Evolutionary conservation across 805 yeast species (phyloP), one percentile per base, ranked within the genome.

Genomic region (Yamadazyma kitorensis): DNA sequence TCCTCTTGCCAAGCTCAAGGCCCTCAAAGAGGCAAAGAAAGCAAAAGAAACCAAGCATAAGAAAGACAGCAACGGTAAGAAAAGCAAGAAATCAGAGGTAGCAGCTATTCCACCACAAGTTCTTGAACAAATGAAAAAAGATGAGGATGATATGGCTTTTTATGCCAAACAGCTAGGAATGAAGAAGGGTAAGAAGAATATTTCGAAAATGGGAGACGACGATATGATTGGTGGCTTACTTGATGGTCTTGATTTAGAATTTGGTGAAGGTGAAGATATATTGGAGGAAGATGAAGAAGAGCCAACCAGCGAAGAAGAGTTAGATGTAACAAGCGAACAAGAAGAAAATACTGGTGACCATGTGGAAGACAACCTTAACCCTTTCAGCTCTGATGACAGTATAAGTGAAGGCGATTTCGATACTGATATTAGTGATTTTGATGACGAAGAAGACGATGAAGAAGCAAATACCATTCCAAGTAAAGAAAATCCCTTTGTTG

Each of bases 131-230:
- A 51, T 74, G 45, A 60, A 63, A 30, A 69, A 72, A 42, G 94
- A 85, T 45, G 94, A 86, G 39, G 80, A 76, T 37, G 95, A 89
- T 34, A 80, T 85, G 60, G 77, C 73, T 27, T 86, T 82, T 51
- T 89, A 87, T 55, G 89, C 96, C 3, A 82, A 82, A 43, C 81
- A 84, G 49, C 65, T 89, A 7, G 94, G 94, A 1, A 55, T 85
- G 46, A 68, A 66, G 37, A 78, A 78, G 43, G 75, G 78, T 0
- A 71, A 69, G 35, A 68, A 66, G 11, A 62, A 58, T 33, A 63
- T 82, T 29, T 59, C 69, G 24, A 74, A 72, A 42, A 52, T 52
- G 3, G 80, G 72, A 24, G 87, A 78, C 10, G 84, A 82, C 50
- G 96, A 87, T 57, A 74, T 81, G 2, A 66, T 88, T 30, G 95